phyloP scores from a whole-genome alignment of 108 stramenopile genomes.

The Cyclotella choctawhatcheeana region DNA sequence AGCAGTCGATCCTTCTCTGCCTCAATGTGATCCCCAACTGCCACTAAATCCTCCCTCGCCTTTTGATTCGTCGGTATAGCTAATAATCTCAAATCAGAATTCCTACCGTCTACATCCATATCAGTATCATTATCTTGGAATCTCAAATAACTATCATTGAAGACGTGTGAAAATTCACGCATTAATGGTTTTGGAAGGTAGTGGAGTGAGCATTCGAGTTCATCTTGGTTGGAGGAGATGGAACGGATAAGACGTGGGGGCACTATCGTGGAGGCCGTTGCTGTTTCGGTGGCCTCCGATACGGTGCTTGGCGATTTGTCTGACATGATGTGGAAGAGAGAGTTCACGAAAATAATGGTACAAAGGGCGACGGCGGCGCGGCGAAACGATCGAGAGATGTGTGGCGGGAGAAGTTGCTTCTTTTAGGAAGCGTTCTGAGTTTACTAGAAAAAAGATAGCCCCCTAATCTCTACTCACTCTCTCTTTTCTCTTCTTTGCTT shows the following conservation, averaged over 20 bases:
- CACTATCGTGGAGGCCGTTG: constrained; percentile 36
- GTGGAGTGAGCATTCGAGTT: constrained; percentile 74
- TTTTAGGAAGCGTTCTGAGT: too few relatives aligned
- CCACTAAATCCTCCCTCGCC: constrained; percentile 83
- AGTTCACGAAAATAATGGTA: too few relatives aligned
- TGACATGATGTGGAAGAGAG: too few relatives aligned
- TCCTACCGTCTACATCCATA: background rate
- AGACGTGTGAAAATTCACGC: constrained; percentile 87
- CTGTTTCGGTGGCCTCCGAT: too few relatives aligned
- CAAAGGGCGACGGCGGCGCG: too few relatives aligned
- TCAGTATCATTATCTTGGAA: constrained; percentile 8
- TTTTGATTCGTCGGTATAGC: constrained; percentile 90
- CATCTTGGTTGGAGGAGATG: constrained; percentile 40
- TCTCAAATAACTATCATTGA: constrained; percentile 65
- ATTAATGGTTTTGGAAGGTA: constrained; percentile 74
- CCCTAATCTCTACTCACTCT: too few relatives aligned
- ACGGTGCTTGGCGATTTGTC: too few relatives aligned
- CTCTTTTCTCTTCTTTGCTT: too few relatives aligned
- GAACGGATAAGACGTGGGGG: constrained; percentile 54
- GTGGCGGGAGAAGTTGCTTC: too few relatives aligned
- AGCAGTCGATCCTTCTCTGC: constrained; percentile 86
- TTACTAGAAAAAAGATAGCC: too few relatives aligned
- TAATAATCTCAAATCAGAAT: constrained; percentile 53
- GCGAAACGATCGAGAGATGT: too few relatives aligned
- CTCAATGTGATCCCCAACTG: constrained; percentile 85